Evolutionary conservation across 1,284 basidiomycete genomes (phyloP).

Genomic region (Neotropicomus parvogracilis): DNA sequence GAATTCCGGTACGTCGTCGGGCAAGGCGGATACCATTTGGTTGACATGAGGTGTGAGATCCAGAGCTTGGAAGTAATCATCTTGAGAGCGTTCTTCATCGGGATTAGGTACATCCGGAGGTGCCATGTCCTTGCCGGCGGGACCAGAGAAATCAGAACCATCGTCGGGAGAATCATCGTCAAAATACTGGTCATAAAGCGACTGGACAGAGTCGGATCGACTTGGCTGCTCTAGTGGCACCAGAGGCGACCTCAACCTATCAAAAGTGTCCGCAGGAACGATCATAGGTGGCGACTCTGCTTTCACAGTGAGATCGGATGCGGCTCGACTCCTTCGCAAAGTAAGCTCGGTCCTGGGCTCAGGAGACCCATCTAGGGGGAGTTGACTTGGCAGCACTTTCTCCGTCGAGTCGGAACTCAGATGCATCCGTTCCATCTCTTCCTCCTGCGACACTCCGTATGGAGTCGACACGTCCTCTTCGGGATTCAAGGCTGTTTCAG

Average conservation of each 20-base stretch:
- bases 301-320: constrained; percentile 33
- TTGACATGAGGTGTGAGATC: neutral
- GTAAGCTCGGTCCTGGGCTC: constrained; percentile 3
- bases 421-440: constrained; percentile 1
- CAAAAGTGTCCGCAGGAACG: constrained; percentile 1
- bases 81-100: neutral
- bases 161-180: constrained; percentile 5
- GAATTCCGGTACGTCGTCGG: neutral
- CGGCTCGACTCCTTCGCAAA: constrained; percentile 26
- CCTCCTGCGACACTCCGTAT: neutral
- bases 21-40: neutral
- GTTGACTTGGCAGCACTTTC: constrained; percentile 9
- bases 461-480: neutral
- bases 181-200: constrained; percentile 28
- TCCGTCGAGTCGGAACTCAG: constrained; percentile 16
- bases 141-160: neutral
- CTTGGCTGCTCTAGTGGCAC: neutral
- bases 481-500: neutral
- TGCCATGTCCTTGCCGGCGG: neutral
- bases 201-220: constrained; percentile 19
- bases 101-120: neutral
- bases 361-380: constrained; percentile 1
- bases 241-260: neutral
- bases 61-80: neutral
- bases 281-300: constrained; percentile 10